phyloP scores from a whole-genome alignment of 805 yeast species.

The Tetrapisispora fleetii region DNA sequence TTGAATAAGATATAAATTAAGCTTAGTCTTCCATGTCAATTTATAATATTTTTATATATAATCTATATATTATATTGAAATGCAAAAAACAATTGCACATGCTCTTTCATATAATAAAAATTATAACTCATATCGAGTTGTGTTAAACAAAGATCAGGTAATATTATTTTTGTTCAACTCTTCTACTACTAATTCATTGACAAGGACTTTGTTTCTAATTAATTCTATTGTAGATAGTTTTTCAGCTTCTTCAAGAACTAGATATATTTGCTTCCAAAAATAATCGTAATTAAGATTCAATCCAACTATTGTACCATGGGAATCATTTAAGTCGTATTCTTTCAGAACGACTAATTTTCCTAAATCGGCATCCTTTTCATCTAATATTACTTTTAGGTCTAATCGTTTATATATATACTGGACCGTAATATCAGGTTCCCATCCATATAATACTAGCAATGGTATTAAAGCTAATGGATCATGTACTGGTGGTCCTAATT shows the following conservation, averaged over 20 bases:
- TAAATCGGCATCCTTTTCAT: slow-evolving; percentile 40
- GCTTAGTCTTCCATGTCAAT: not conserved
- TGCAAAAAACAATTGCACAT: not conserved
- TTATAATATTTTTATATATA: not conserved
- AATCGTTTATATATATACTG: slow-evolving; percentile 15
- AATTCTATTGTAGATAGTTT: slow-evolving; percentile 17
- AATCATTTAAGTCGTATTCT: slow-evolving; percentile 19
- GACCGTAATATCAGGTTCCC: slow-evolving; percentile 17
- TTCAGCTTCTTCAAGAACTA: slow-evolving; percentile 32
- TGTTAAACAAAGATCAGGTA: not conserved
- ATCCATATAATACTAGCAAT: slow-evolving; percentile 37
- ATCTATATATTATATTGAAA: not conserved
- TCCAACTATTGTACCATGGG: slow-evolving; percentile 33
- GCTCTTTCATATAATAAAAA: not conserved
- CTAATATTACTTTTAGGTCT: slow-evolving; percentile 20
- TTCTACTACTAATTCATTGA: not conserved
- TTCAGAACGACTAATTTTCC: slow-evolving; percentile 37
- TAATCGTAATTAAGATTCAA: slow-evolving; percentile 31
- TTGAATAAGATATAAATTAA: not conserved
- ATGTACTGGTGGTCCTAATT: slow-evolving; percentile 64
- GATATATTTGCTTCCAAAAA: slow-evolving; percentile 40
- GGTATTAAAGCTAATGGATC: slow-evolving; percentile 68
- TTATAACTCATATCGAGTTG: not conserved
- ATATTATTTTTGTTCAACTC: not conserved
- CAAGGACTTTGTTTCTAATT: not conserved